Evolutionary conservation across 1,139 yeast genomes (phyloP).

Genomic region (Blastobotrys persicus): DNA sequence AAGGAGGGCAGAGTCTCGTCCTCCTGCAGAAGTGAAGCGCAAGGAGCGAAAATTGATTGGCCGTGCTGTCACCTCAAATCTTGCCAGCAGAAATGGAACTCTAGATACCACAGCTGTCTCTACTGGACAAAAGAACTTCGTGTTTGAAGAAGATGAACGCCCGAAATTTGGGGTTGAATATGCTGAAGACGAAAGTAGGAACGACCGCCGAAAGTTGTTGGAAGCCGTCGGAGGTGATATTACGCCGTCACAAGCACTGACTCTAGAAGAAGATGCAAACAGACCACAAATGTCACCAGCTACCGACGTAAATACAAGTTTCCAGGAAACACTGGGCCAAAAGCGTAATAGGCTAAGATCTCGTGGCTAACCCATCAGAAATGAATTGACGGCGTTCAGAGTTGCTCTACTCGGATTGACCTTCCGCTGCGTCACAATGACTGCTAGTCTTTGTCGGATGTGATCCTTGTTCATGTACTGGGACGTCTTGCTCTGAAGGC

Average conservation of each 20-base stretch:
- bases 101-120: conserved; percentile 1
- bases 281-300: conserved; percentile 17
- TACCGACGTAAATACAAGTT: conserved; percentile 10
- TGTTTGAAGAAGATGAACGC: conserved; percentile 1
- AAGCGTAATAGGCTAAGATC: neutral
- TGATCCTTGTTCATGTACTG: conserved; percentile 35
- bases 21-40: neutral
- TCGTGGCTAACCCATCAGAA: conserved; percentile 27
- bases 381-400: conserved; percentile 45
- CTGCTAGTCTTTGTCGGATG: conserved; percentile 57
- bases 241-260: neutral
- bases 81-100: conserved; percentile 6
- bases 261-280: neutral
- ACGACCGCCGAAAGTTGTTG: conserved; percentile 26
- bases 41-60: conserved; percentile 18
- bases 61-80: conserved; percentile 19
- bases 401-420: conserved; percentile 79
- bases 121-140: neutral
- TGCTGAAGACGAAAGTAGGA: conserved; percentile 26
- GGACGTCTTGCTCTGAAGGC: conserved; percentile 18
- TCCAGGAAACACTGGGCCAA: conserved; percentile 1
- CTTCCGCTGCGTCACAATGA: conserved; percentile 45
- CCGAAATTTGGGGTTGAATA: conserved; percentile 23
- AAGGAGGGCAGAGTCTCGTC: neutral
- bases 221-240: conserved; percentile 27